phyloP scores from a whole-genome alignment of 257 asterid genomes.

The Nicotiana sylvestris region DNA sequence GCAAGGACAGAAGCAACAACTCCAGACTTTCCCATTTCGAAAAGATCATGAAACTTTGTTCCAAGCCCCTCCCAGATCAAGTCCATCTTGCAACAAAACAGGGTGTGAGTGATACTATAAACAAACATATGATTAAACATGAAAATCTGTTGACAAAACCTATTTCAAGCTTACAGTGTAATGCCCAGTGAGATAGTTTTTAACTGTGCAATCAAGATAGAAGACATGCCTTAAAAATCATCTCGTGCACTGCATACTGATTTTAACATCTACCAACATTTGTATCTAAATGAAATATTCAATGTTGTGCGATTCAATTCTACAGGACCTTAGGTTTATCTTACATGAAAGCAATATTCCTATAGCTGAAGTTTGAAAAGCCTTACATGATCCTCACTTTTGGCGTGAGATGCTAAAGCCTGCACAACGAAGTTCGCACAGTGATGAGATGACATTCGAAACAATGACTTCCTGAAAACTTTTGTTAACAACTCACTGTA shows the following conservation, averaged over 20 bases:
- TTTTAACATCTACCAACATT: background rate
- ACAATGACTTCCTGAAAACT: conserved; percentile 58
- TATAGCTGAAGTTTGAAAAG: conserved; percentile 11
- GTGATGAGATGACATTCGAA: conserved; percentile 62
- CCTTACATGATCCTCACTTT: conserved; percentile 74
- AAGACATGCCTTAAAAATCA: background rate
- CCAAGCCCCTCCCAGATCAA: conserved; percentile 75
- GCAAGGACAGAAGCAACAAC: conserved; percentile 88
- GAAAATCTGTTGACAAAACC: background rate
- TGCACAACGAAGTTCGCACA: conserved; percentile 87
- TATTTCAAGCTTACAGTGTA: background rate
- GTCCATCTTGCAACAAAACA: conserved; percentile 47
- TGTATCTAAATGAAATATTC: background rate
- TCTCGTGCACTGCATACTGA: background rate
- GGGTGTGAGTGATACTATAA: background rate
- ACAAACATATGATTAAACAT: conserved; percentile 9
- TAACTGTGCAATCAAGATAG: background rate
- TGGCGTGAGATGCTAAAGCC: conserved; percentile 78
- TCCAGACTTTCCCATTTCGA: conserved; percentile 80
- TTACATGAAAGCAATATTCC: background rate
- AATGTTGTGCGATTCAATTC: background rate
- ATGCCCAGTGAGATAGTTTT: background rate
- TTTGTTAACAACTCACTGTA: conserved; percentile 52
- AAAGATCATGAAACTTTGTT: conserved; percentile 56
- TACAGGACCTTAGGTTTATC: background rate